phyloP scores from a whole-genome alignment of 306 rosid genomes.

The Echinosophora koreensis region DNA sequence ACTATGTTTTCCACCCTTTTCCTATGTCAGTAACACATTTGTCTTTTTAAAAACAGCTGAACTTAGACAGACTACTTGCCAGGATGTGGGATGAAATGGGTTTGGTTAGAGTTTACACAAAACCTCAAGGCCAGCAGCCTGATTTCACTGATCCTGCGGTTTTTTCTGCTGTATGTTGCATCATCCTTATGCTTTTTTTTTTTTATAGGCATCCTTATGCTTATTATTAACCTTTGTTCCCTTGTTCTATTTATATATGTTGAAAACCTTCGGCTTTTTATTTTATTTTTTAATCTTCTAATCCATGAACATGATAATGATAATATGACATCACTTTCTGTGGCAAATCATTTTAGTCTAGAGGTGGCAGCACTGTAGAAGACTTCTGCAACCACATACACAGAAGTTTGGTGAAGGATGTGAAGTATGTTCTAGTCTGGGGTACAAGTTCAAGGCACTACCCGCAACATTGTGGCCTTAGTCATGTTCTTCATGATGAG shows the following conservation, averaged over 20 bases:
- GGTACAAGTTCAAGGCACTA: constrained; percentile 94
- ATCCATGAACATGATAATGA: constrained; percentile 1
- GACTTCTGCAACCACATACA: constrained; percentile 98
- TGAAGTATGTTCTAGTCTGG: constrained; percentile 97
- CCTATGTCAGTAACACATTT: constrained; percentile 8
- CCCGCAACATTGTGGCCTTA: constrained; percentile 96
- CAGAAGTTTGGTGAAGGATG: constrained; percentile 96
- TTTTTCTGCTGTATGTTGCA: constrained; percentile 84
- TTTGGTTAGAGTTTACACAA: constrained; percentile 94
- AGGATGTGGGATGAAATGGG: constrained; percentile 99
- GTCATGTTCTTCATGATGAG: constrained; percentile 80
- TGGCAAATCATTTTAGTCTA: constrained; percentile 67
- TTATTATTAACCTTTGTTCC: constrained; percentile 26
- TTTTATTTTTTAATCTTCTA: neutral
- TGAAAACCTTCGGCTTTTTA: constrained; percentile 22
- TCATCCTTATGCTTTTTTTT: constrained; percentile 22
- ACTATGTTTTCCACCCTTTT: neutral
- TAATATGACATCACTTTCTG: constrained; percentile 24
- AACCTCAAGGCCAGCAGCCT: constrained; percentile 99
- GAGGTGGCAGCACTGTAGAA: constrained; percentile 98
- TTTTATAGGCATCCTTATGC: neutral
- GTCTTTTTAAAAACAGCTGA: constrained; percentile 71
- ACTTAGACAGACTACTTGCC: constrained; percentile 91
- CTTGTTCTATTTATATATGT: constrained; percentile 21
- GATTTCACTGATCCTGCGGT: constrained; percentile 94